Evolutionary conservation across 192 early-diverging fungal genomes (phyloP), one percentile per base, ranked within the genome.

Genomic region (Lobosporangium transversale): DNA sequence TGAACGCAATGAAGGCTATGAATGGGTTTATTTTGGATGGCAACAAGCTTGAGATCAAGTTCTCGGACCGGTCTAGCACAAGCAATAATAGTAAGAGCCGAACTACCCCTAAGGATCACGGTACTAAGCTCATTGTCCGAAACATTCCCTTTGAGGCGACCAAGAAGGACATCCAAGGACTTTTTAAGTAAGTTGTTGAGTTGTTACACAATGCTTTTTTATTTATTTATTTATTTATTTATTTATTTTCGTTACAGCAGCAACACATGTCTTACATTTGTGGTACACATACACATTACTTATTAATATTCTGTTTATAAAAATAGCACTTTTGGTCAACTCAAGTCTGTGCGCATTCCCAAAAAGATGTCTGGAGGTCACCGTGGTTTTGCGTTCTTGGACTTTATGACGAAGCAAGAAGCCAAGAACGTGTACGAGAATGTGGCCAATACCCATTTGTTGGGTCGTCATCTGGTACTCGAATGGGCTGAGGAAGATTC

Each of bases 111-210:
- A 79, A 89, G 81, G 68, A 84, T 83, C 82, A 89, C 78, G 74
- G 90, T n/a, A 93, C 92, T 27, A 97, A 97, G 70, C 81, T 96
- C 59, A 88, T 99, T 29, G 87, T 97, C 40, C 92, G 95, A 56
- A 99, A 99, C 81, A 89, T 99, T 56, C 94, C 97, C 42, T 99
- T 99, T 71, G 94, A 97, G 80, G 94, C 95, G 6, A 96, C 96
- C 24, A 93, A 93, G 75, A 95, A 94, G 80, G 97, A 99, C 68
- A 82, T 99, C 54, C 91, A 88, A 57, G 87, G 94, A 62, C 81
- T 99, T 40, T 94, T 97, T 78, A 81, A 87, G 90, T 93, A 87
- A 81, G 79, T n/a, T n/a, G n/a, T n/a, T n/a, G n/a, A n/a, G n/a
- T n/a, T n/a, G n/a, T n/a, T n/a, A n/a, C n/a, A n/a, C n/a, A n/a